Conservation (phyloP, 2,329 filamentous ascomycete species). For the Exophiala alcalophila region DNA sequence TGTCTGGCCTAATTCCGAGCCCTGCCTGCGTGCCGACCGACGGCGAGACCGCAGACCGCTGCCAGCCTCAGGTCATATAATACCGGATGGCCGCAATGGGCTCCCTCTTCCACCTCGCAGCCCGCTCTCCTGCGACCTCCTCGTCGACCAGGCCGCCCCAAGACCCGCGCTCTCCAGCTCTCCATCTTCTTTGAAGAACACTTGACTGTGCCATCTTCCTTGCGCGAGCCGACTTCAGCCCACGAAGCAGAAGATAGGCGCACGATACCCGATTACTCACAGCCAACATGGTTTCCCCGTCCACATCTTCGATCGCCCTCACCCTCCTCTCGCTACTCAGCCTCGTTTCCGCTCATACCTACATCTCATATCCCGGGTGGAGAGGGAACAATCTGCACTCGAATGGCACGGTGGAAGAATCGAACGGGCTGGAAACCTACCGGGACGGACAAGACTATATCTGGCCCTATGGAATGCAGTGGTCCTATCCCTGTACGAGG, state of each 20-base stretch:
- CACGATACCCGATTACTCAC: not conserved
- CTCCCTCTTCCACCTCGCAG: slow-evolving; percentile 12
- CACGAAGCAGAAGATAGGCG: not conserved
- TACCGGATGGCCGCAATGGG: slow-evolving; percentile 6
- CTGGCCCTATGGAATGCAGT: slow-evolving; percentile 89
- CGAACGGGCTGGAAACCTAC: slow-evolving; percentile 48
- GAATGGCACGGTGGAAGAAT: slow-evolving; percentile 57
- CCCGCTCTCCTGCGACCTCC: slow-evolving; percentile 13
- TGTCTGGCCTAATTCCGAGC: slow-evolving; percentile 12
- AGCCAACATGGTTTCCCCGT: slow-evolving; percentile 21
- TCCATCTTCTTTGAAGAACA: slow-evolving; percentile 18
- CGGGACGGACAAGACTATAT: slow-evolving; percentile 44
- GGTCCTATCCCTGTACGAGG: slow-evolving; percentile 84
- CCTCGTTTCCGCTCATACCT: slow-evolving; percentile 58
- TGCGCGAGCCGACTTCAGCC: not conserved
- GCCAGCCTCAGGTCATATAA: slow-evolving; percentile 7
- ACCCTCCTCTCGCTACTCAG: slow-evolving; percentile 38
- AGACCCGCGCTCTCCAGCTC: not conserved
- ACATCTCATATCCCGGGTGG: slow-evolving; percentile 84
- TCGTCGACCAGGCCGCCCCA: slow-evolving; percentile 14
- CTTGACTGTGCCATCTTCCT: slow-evolving; percentile 22
- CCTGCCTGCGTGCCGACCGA: not conserved
- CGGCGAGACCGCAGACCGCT: slow-evolving; percentile 1
- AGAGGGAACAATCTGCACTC: slow-evolving; percentile 80
- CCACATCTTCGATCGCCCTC: slow-evolving; percentile 22